Conservation (phyloP, 1,284 basidiomycete genomes). For the Mrakiaceae sp. region DNA sequence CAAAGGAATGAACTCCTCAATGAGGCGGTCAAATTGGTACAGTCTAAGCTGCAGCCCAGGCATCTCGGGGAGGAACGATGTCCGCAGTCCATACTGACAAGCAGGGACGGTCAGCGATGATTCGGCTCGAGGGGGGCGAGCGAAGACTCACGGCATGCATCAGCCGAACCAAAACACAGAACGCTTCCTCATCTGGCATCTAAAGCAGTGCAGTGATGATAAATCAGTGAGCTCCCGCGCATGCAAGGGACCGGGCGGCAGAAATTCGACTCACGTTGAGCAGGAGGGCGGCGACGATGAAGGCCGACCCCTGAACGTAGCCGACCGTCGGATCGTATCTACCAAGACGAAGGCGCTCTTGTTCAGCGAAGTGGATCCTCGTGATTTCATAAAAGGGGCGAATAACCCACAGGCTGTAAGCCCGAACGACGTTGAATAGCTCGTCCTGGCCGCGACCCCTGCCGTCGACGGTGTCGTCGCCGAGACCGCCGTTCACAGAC, state of each 20-base stretch:
- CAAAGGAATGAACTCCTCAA: constrained; percentile 85
- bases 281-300: constrained; percentile 84
- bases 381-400: too few species aligned
- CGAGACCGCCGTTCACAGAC: neutral
- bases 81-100: constrained; percentile 67
- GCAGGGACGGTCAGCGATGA: neutral
- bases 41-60: constrained; percentile 86
- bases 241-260: neutral
- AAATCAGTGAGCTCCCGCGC: neutral
- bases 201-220: constrained; percentile 29
- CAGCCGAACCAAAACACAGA: constrained; percentile 87
- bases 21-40: constrained; percentile 79
- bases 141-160: constrained; percentile 59
- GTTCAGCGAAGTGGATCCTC: too few species aligned
- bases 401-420: constrained; percentile 67
- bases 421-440: constrained; percentile 93
- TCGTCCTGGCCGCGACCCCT: constrained; percentile 92
- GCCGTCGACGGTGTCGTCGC: constrained; percentile 34
- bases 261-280: constrained; percentile 56
- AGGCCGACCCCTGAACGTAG: constrained; percentile 92
- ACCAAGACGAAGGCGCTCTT: constrained; percentile 8
- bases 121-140: neutral
- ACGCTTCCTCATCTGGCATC: constrained; percentile 99
- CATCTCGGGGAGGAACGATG: constrained; percentile 97
- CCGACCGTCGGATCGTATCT: constrained; percentile 91